Percentiles rank a stretch among this genome's conserved stretches.
These are phyloP conservation scores for Syzygium malaccense DNA, from an alignment of 441 rosid genomes.

Conservation along the genomic window DNA sequence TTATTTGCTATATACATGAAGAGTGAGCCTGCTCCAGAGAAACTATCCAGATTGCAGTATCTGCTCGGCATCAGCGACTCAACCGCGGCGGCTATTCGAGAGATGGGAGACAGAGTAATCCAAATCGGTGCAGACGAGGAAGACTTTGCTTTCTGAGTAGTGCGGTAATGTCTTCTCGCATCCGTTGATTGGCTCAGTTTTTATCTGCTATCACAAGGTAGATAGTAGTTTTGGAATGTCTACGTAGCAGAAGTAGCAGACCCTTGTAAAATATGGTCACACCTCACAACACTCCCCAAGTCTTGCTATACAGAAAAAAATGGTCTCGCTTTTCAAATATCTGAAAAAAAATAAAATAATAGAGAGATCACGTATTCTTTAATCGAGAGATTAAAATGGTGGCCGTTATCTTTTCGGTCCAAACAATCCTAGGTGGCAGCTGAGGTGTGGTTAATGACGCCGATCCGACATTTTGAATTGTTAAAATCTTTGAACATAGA, in stretches of 20 bases:
- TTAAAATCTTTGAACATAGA: not conserved
- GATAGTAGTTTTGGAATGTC: not conserved
- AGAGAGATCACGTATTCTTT: not conserved
- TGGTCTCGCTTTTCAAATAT: not conserved
- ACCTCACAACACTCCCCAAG: not conserved
- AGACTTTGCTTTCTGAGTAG: constrained; percentile 53
- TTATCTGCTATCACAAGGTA: not conserved
- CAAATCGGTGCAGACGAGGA: constrained; percentile 53
- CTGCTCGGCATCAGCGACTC: constrained; percentile 79
- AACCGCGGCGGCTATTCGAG: constrained; percentile 45
- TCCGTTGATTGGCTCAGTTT: not conserved
- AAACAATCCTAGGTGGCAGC: not conserved
- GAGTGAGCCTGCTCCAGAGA: constrained; percentile 58
- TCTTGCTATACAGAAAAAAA: not conserved
- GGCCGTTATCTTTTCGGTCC: not conserved
- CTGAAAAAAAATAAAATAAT: not conserved
- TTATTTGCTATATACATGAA: constrained; percentile 50
- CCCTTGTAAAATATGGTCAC: not conserved
- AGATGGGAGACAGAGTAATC: constrained; percentile 42
- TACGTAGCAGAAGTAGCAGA: not conserved
- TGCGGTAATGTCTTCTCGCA: not conserved
- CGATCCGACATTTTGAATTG: not conserved
- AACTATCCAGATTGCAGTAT: constrained; percentile 68
- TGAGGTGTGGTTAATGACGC: not conserved
- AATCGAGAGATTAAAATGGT: not conserved